Evolutionary conservation across 257 asterid genomes (phyloP).

Genomic region (Thymus mandschuricus): DNA sequence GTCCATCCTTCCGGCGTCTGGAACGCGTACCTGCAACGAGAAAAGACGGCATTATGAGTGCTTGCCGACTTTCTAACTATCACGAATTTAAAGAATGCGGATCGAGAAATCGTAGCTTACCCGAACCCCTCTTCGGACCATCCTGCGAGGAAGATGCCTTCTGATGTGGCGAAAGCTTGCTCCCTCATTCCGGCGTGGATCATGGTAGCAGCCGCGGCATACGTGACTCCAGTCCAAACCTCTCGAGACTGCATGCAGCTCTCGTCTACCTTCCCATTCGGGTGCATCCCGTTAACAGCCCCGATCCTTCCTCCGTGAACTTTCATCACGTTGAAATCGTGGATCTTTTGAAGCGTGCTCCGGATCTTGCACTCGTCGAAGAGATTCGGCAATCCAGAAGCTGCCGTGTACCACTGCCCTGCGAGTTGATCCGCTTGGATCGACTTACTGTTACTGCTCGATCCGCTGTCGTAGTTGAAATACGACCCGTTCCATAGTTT

Average conservation of each 20-base stretch:
- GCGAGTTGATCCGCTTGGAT: slow-evolving; percentile 91
- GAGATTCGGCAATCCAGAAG: slow-evolving; percentile 92
- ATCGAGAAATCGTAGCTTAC: slow-evolving; percentile 42
- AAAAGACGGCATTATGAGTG: neutral
- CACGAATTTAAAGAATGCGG: neutral
- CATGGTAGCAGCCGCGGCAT: slow-evolving; percentile 93
- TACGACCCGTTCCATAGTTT: slow-evolving; percentile 94
- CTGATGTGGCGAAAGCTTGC: slow-evolving; percentile 88
- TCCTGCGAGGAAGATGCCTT: slow-evolving; percentile 91
- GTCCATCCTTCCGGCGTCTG: slow-evolving; percentile 99
- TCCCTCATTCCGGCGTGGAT: slow-evolving; percentile 96
- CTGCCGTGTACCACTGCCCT: slow-evolving; percentile 91
- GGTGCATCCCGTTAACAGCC: slow-evolving; percentile 98
- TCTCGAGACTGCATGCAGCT: slow-evolving; percentile 99
- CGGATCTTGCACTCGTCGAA: slow-evolving; percentile 68
- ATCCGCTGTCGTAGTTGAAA: slow-evolving; percentile 76
- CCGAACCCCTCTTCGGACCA: slow-evolving; percentile 99
- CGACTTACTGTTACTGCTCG: slow-evolving; percentile 50
- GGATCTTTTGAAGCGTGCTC: slow-evolving; percentile 81
- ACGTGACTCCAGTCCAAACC: slow-evolving; percentile 95
- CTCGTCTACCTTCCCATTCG: slow-evolving; percentile 92
- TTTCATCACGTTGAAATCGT: slow-evolving; percentile 89
- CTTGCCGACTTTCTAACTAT: neutral
- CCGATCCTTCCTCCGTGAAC: slow-evolving; percentile 88
- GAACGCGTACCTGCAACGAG: slow-evolving; percentile 69